Conservation (phyloP, 2,329 filamentous ascomycete genomes). For the Aspergillus sp. region DNA sequence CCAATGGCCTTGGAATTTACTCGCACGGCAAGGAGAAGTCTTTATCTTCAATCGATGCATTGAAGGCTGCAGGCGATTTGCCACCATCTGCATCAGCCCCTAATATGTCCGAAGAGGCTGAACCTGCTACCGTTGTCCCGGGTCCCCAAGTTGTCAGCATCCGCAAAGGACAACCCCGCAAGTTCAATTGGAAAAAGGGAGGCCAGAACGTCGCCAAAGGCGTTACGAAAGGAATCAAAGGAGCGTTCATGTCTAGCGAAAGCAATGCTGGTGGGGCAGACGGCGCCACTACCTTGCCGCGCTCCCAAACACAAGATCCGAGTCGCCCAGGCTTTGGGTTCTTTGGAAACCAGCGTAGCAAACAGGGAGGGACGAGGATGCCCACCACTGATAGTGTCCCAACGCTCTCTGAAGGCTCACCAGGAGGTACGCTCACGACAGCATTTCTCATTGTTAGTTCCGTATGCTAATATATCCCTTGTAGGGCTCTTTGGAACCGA, state of each 20-base stretch:
- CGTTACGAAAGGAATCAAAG: constrained; percentile 90
- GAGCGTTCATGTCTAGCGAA: constrained; percentile 76
- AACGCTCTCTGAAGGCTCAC: constrained; percentile 37
- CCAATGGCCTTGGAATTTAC: constrained; percentile 64
- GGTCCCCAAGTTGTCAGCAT: constrained; percentile 95
- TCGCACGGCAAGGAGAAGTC: constrained; percentile 55
- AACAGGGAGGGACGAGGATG: constrained; percentile 40
- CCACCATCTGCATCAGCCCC: constrained; percentile 58
- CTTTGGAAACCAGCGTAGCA: constrained; percentile 57
- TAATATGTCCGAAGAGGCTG: constrained; percentile 63
- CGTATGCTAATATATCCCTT: constrained; percentile 12
- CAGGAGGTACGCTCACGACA: constrained; percentile 36
- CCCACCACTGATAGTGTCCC: constrained; percentile 47
- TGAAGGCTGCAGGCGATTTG: constrained; percentile 51
- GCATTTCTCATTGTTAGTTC: background rate
- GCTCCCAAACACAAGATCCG: constrained; percentile 44
- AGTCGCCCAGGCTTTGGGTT: constrained; percentile 67
- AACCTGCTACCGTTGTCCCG: constrained; percentile 58
- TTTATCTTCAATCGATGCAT: constrained; percentile 42
- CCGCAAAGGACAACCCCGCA: constrained; percentile 88
- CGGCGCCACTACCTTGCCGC: constrained; percentile 29
- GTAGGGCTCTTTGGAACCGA: constrained; percentile 82
- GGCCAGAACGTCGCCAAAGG: constrained; percentile 92
- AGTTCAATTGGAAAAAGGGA: constrained; percentile 99
- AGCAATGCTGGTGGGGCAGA: constrained; percentile 42